These are phyloP conservation scores for Arxiozyma telluris DNA, from an alignment of 1,139 yeast species.

Conservation along the genomic window DNA sequence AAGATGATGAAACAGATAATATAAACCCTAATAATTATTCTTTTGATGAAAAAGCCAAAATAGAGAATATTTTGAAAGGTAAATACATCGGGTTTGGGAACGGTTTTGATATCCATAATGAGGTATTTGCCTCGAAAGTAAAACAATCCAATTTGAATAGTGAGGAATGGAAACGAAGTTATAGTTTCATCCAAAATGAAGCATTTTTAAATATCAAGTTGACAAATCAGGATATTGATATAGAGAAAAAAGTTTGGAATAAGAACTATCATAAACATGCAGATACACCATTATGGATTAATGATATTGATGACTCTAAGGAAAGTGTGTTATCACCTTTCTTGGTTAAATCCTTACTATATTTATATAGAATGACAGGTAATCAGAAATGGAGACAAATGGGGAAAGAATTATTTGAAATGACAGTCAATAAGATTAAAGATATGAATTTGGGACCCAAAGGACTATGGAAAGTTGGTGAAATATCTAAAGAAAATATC, in stretches of 20 bases:
- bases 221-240: background rate
- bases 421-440: conserved; percentile 52
- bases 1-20: background rate
- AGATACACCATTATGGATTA: conserved; percentile 34
- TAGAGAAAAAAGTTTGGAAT: background rate
- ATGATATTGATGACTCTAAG: conserved; percentile 36
- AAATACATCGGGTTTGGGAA: conserved; percentile 8
- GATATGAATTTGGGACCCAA: conserved; percentile 36
- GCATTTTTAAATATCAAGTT: conserved; percentile 6
- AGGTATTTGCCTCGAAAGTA: conserved; percentile 1
- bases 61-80: conserved; percentile 20
- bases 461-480: conserved; percentile 31
- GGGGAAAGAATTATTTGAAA: conserved; percentile 41
- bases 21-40: background rate
- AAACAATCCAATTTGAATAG: conserved; percentile 24
- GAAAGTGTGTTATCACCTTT: conserved; percentile 63
- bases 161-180: conserved; percentile 18
- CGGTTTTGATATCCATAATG: conserved; percentile 2
- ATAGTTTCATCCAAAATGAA: conserved; percentile 7
- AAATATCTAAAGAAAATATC: conserved; percentile 20
- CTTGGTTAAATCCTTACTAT: conserved; percentile 65
- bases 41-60: conserved; percentile 19
- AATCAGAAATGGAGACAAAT: conserved; percentile 59
- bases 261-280: conserved; percentile 1
- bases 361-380: conserved; percentile 67